Percentiles rank a stretch among this genome's conserved stretches.
Evolutionary conservation across 345 rosid genomes (phyloP).

Genomic region (Dipteronia dyeriana): DNA sequence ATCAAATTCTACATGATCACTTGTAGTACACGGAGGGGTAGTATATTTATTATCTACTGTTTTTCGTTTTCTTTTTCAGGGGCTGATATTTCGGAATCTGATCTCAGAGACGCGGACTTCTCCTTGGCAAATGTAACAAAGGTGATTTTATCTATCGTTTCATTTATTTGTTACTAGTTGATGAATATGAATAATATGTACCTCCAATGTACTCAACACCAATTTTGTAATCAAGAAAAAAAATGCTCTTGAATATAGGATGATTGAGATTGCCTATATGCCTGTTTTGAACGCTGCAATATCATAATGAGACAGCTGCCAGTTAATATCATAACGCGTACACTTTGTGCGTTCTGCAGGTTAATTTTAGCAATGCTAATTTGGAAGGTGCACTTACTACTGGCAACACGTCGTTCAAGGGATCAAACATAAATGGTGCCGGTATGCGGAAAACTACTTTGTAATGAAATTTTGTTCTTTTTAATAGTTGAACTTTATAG

Average conservation of each 20-base stretch:
- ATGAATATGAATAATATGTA: background rate
- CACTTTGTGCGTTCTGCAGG: slow-evolving; percentile 46
- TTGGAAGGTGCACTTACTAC: slow-evolving; percentile 91
- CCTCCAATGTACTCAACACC: background rate
- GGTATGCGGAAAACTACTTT: slow-evolving; percentile 42
- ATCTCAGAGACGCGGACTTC: slow-evolving; percentile 87
- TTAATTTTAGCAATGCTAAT: slow-evolving; percentile 81
- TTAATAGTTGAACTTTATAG: background rate
- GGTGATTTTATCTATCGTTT: slow-evolving; percentile 38
- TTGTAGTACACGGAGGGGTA: background rate
- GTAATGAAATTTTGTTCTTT: slow-evolving; percentile 4
- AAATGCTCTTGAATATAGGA: background rate
- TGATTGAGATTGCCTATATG: background rate
- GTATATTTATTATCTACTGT: too few relatives aligned
- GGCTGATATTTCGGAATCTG: slow-evolving; percentile 92
- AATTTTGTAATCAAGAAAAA: background rate
- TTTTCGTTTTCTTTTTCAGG: slow-evolving; percentile 41
- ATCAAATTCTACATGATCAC: background rate
- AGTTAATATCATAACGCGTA: background rate
- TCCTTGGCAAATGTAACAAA: slow-evolving; percentile 91
- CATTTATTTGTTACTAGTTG: background rate
- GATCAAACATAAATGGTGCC: slow-evolving; percentile 85
- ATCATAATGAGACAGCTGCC: background rate
- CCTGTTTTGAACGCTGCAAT: background rate
- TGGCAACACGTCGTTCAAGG: slow-evolving; percentile 93